Percentiles rank a stretch among this genome's conserved stretches.
Evolutionary conservation across 2,329 filamentous ascomycete species (phyloP).

Genomic region (Fusarium odoratissimum): DNA sequence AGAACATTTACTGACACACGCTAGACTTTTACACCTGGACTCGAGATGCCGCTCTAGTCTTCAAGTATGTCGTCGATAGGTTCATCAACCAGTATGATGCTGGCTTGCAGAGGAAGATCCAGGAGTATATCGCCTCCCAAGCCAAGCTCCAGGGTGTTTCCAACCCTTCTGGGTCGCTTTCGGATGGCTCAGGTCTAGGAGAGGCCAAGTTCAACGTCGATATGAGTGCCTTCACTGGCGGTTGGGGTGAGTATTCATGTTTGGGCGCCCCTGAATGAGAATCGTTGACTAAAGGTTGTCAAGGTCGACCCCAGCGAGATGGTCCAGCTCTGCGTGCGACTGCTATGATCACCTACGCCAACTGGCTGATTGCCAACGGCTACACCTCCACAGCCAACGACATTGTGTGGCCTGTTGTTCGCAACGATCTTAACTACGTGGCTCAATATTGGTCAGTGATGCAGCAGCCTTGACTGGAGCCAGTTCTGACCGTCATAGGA

Average conservation of each 20-base stretch:
- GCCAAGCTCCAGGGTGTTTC: constrained; percentile 73
- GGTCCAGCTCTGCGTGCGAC: constrained; percentile 82
- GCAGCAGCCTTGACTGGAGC: neutral
- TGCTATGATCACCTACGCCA: constrained; percentile 77
- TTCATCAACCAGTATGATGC: constrained; percentile 70
- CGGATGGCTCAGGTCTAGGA: constrained; percentile 67
- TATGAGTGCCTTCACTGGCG: constrained; percentile 70
- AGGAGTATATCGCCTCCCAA: constrained; percentile 76
- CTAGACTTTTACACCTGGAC: constrained; percentile 85
- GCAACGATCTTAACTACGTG: constrained; percentile 81
- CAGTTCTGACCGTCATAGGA: constrained; percentile 50
- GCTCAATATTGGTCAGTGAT: constrained; percentile 72
- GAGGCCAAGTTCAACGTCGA: constrained; percentile 81
- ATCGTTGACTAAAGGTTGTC: constrained; percentile 9
- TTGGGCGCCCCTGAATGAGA: neutral
- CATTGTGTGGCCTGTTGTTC: constrained; percentile 78
- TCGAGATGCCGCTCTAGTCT: constrained; percentile 76
- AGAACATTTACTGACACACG: constrained; percentile 5
- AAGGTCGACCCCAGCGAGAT: constrained; percentile 79
- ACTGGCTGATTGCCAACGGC: constrained; percentile 76
- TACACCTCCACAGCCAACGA: constrained; percentile 66
- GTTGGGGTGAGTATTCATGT: constrained; percentile 65
- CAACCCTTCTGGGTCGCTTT: constrained; percentile 74
- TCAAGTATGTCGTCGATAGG: constrained; percentile 75
- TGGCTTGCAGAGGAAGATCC: constrained; percentile 68